Evolutionary conservation across 2,329 filamentous ascomycete genomes (phyloP).

Genomic region (Cordyceps pruinosa): DNA sequence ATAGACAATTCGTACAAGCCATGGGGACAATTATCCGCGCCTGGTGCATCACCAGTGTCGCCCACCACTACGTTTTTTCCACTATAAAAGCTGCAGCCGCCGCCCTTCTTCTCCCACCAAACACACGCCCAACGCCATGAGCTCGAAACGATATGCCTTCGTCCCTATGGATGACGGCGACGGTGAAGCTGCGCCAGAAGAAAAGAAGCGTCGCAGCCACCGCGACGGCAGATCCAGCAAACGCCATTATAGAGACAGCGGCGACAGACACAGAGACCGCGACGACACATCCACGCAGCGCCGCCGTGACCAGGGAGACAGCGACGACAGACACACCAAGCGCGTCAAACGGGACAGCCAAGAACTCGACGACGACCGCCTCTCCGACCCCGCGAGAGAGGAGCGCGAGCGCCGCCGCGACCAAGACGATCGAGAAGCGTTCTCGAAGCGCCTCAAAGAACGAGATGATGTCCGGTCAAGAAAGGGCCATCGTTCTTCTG

Average conservation of each 20-base stretch:
- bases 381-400: slow-evolving; percentile 53
- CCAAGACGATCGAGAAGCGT: slow-evolving; percentile 69
- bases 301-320: slow-evolving; percentile 20
- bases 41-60: too few relatives aligned
- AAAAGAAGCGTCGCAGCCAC: slow-evolving; percentile 40
- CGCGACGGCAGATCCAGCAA: too few relatives aligned
- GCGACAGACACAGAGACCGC: slow-evolving; percentile 13
- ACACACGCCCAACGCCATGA: slow-evolving; percentile 33
- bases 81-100: too few relatives aligned
- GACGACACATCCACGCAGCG: slow-evolving; percentile 17
- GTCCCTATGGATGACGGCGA: slow-evolving; percentile 61
- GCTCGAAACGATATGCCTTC: slow-evolving; percentile 58
- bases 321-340: slow-evolving; percentile 48
- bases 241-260: slow-evolving; percentile 8
- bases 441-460: slow-evolving; percentile 66
- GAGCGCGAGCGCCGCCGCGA: slow-evolving; percentile 58
- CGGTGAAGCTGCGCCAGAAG: slow-evolving; percentile 46
- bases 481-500: slow-evolving; percentile 54
- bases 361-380: slow-evolving; percentile 36
- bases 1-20: too few relatives aligned
- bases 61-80: too few relatives aligned
- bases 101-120: too few relatives aligned
- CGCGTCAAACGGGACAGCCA: slow-evolving; percentile 59
- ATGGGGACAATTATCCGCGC: too few relatives aligned
- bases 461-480: slow-evolving; percentile 66